phyloP scores from a whole-genome alignment of 345 rosid genomes.

The Physaria fendleri region DNA sequence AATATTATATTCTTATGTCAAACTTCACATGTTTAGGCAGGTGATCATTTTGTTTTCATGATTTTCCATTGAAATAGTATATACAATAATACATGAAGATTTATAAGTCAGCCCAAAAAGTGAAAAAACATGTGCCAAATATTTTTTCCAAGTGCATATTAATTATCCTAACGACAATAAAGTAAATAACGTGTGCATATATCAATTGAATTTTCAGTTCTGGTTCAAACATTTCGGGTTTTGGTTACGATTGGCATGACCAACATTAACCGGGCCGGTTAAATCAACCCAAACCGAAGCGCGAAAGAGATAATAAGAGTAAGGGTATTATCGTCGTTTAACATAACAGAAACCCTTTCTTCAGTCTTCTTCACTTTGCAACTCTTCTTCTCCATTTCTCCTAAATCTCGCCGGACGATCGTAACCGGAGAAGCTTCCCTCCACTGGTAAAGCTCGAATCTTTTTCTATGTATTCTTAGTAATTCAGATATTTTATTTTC shows the following conservation, averaged over 20 bases:
- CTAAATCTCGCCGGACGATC: constrained; percentile 11
- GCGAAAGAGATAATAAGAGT: not conserved
- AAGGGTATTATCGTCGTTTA: constrained; percentile 14
- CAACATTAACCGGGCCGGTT: not conserved
- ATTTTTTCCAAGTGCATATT: too few species aligned
- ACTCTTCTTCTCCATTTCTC: not conserved
- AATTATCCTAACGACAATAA: too few species aligned
- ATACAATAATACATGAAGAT: not conserved
- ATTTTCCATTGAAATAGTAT: too few species aligned
- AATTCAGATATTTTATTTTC: not conserved
- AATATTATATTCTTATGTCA: constrained; percentile 20
- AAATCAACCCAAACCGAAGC: not conserved
- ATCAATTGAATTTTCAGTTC: not conserved
- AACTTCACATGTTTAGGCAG: constrained; percentile 17
- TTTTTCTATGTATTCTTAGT: not conserved
- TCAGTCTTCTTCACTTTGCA: not conserved
- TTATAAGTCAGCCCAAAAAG: too few species aligned
- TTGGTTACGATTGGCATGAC: not conserved
- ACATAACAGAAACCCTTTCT: not conserved
- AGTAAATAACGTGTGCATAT: not conserved
- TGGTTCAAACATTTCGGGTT: not conserved
- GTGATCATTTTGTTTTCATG: constrained; percentile 25
- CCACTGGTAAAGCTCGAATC: not conserved
- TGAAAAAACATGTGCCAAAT: not conserved
- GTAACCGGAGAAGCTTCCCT: not conserved